Evolutionary conservation across 2,329 filamentous ascomycete species (phyloP), one percentile per base, ranked within the genome.

Genomic region (Plenodomus tracheiphilus): DNA sequence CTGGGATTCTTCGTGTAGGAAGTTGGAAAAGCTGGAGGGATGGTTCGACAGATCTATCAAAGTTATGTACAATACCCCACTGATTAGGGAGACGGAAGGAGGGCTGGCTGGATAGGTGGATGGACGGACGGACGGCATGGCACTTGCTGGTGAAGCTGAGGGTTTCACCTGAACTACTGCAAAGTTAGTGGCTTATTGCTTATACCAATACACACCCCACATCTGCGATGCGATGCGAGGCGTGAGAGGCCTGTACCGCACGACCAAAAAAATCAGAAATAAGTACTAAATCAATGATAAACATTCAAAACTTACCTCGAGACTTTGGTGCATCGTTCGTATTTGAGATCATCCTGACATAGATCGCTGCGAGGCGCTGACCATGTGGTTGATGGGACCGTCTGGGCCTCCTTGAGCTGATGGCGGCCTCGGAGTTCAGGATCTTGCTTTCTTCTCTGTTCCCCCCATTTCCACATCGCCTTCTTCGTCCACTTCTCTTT

Each of bases 381-480:
- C 10, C 22, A 25, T 25, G 10, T 25, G 5, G 10, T 25, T 25
- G 22, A n/a, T n/a, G n/a, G 22, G 5, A 25, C 5, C 10, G 10
- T 25, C 10, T 5, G 22, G 10, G 10, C 10, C 22, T 25, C 22
- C 10, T 25, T 25, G 22, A 25, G 5, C 5, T 25, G 5, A 10
- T 25, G 22, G 22, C 5, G 10, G 10, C 10, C 22, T 25, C 22
- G 22, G 5, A 25, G 10, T 5, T 65, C 45, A 67, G 13, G 51
- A 51, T 52, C 62, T 53, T 37, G 61, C 58, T 45, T 58, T 66
- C 52, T 71, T 70, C 8, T 54, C 61, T 17, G 53, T 49, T 5
- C 57, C 61, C 32, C 61, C 61, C 53, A 58, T 63, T 36, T 65
- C 58, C 25, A 62, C 56, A 41, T 66, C 64, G 13, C 65, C 65